Base-by-base conservation (phyloP, 169 alveolate species). In the Cyclospora cayetanensis region DNA sequence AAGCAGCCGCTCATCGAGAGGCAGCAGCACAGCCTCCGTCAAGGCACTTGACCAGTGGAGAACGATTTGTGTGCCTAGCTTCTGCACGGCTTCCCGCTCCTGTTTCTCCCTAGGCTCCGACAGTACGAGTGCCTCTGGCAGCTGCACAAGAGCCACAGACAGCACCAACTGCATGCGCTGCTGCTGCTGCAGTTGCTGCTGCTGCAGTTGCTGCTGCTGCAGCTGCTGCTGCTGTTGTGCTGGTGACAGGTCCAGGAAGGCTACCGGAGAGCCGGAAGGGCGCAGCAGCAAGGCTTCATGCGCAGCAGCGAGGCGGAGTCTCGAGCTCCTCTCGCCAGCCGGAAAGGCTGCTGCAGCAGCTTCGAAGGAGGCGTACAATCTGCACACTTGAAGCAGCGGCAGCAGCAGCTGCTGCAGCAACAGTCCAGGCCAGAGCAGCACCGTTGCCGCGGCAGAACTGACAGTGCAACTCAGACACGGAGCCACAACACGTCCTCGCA, bases 361-460 rank as follows among this genome's bases (percentile, higher is more conserved):
- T 2, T 53, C 60, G 41, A 37, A 55, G 35, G 42, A 65, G 53
- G 77, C 63, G 60, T 46, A 82, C 37, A 82, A 52, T 31, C 60
- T 27, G 52, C 90, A 82, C 63, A 82, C 34, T 39, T 82, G 90
- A 20, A 82, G 37, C 52, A 82, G 90, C 22, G 90, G 90, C 9
- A 82, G 77, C 50, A 82, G 90, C 35, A 82, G 76, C 37, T 82
- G 90, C 60, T 46, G 90, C 43, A 82, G 77, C 43, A 82, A 60
- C 53, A 82, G 53, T 4, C 90, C 90, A 9, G 90, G 90, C 52
- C 66, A 82, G 31, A 82, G 34, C 52, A 39, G 35, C 25, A 82
- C 77, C 25, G 90, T 82, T 22, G 77, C 74, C n/a, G 70, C 70
- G 9, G 70, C 70, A 4, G 70, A 55, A 22, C 34, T 55, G 70